phyloP scores from a whole-genome alignment of 768 basidiomycete genomes.

The Chiua virens region DNA sequence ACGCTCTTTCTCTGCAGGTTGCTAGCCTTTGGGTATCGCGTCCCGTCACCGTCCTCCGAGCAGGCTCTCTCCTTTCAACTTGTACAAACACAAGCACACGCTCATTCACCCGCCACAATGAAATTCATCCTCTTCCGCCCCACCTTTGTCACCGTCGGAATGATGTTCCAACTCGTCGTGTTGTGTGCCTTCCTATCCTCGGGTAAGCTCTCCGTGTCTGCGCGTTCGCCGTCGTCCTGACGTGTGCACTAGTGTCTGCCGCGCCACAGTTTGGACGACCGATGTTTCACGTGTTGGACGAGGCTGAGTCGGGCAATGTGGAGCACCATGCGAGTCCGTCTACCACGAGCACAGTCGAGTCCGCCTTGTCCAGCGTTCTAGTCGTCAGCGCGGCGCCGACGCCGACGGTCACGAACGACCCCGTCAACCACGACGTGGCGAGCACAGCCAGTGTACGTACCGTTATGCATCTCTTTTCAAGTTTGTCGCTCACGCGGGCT shows the following conservation, averaged over 20 bases:
- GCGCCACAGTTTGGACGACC: conserved; percentile 23
- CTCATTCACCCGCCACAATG: conserved; percentile 5
- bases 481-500: not conserved
- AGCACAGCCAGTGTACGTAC: conserved; percentile 1
- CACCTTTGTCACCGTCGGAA: conserved; percentile 9
- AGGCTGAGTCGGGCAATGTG: no score
- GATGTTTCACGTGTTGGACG: conserved; percentile 10
- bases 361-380: no score
- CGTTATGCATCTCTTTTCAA: no score
- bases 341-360: no score
- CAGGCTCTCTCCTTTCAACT: conserved; percentile 12
- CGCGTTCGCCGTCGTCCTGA: not conserved
- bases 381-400: no score
- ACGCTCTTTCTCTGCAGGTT: not conserved
- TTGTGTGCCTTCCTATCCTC: conserved; percentile 12
- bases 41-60: conserved; percentile 1
- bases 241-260: conserved; percentile 11
- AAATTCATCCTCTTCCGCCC: conserved; percentile 25
- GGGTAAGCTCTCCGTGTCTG: conserved; percentile 8
- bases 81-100: not conserved
- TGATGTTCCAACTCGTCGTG: conserved; percentile 6
- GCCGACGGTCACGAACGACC: not conserved
- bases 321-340: not conserved
- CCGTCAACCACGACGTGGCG: not conserved
- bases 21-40: not conserved